A percentile compares a stretch with the other conserved stretches of the same genome.
These are phyloP conservation scores for Plasmodium gaboni DNA, from an alignment of 169 alveolate genomes.

Conservation along the genomic window DNA sequence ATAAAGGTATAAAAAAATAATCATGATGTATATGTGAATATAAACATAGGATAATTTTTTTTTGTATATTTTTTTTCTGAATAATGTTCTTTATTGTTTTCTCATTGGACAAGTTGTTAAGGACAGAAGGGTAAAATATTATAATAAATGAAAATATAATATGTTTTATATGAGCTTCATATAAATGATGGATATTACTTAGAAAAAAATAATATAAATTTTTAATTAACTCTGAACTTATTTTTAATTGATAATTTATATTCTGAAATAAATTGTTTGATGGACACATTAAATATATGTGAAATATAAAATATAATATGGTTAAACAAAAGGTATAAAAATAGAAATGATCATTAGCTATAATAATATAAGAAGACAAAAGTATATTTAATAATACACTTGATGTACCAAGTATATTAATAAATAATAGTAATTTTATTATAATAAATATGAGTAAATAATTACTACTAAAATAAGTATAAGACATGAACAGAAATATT, in stretches of 20 bases:
- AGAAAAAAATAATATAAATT: neutral
- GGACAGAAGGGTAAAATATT: conserved; percentile 15
- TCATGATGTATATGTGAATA: conserved; percentile 44
- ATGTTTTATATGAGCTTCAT: conserved; percentile 53
- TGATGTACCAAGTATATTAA: conserved; percentile 41
- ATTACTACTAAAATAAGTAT: neutral
- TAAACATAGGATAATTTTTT: conserved; percentile 59
- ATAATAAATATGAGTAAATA: conserved; percentile 16
- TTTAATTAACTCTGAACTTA: conserved; percentile 11
- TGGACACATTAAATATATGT: conserved; percentile 62
- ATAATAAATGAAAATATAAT: conserved; percentile 29
- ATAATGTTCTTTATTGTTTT: conserved; percentile 6
- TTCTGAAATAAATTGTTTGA: conserved; percentile 27
- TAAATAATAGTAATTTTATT: conserved; percentile 22
- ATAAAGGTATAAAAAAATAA: conserved; percentile 31
- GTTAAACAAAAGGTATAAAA: conserved; percentile 13
- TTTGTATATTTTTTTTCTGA: conserved; percentile 43
- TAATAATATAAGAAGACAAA: conserved; percentile 53
- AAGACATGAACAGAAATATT: conserved; percentile 23
- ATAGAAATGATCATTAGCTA: conserved; percentile 26
- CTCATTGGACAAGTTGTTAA: conserved; percentile 22
- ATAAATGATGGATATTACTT: conserved; percentile 22
- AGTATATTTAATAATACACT: conserved; percentile 39
- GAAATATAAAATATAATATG: conserved; percentile 32
- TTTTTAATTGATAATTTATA: conserved; percentile 36